Base-by-base conservation (phyloP, 1,284 basidiomycete species). In the Schizophyllum amplum region DNA sequence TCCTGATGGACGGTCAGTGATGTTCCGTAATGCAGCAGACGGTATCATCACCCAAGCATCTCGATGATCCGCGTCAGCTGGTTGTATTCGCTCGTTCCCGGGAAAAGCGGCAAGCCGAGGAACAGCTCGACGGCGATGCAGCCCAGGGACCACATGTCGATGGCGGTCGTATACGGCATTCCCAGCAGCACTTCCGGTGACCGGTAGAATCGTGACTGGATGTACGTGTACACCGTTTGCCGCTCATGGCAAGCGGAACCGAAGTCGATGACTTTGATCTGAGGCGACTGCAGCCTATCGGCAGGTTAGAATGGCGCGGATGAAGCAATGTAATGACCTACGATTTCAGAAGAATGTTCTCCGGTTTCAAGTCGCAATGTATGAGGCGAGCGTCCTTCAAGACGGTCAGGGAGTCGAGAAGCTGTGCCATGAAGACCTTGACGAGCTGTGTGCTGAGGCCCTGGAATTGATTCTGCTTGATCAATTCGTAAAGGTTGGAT, bases 381-480 rank as follows among this genome's bases (percentile, higher is more conserved):
- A 99, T 98, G 63, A 99, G 76, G 55, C 93, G 84, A 33, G 95
- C 94, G 20, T 98, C 94, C 70, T 98, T 97, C 61, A 99, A 79
- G 7, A 98, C 85, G 1, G 90, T 89, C 66, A 99, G 73, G 2
- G 96, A 87, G 67, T 99, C 97, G 58, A 99, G 77, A 33, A 99
- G 75, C 71, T 99, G 96, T 1, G 92, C 88, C 57, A 96, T 98
- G 68, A 99, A 99, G 42, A 99, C 96, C 67, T 98, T 94, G 65
- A 99, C 96, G 52, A 99, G 85, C 68, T 96, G 93, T 4, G 94
- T 96, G 72, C 90, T 94, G 55, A 99, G 76, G 2, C 96, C 97
- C 71, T 97, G 92, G 81, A 99, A 99, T 69, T 96, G 94, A 73
- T 99, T 99, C 75, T 99, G 97, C 78, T 99, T 99, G 85, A 99